Evolutionary conservation across 2,329 filamentous ascomycete genomes (phyloP).

Genomic region (Curvularia sp.): DNA sequence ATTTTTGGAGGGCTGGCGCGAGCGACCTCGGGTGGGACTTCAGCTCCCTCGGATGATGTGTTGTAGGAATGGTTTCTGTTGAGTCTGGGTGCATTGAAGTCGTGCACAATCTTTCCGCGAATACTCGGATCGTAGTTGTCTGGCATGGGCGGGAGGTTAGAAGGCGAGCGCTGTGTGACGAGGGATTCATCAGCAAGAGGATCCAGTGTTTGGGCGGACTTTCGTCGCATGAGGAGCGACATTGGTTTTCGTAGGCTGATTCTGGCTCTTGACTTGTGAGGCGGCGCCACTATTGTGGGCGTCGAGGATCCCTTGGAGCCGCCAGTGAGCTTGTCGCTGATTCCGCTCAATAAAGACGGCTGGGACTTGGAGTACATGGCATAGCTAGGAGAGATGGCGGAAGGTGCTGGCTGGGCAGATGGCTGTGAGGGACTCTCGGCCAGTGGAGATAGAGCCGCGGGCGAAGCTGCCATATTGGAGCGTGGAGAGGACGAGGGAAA

Average conservation of each 20-base stretch:
- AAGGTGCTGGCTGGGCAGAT: constrained; percentile 32
- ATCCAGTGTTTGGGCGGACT: constrained; percentile 60
- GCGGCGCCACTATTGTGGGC: constrained; percentile 20
- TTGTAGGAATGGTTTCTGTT: constrained; percentile 52
- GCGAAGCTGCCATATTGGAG: constrained; percentile 28
- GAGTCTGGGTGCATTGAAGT: constrained; percentile 67
- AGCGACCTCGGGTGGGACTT: constrained; percentile 28
- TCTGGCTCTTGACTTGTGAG: constrained; percentile 56
- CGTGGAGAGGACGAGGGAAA: constrained; percentile 32
- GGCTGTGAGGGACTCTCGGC: constrained; percentile 29
- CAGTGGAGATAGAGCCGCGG: constrained; percentile 41
- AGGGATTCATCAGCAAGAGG: constrained; percentile 58
- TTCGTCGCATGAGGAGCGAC: constrained; percentile 63
- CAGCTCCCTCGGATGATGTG: constrained; percentile 35
- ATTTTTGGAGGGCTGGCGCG: constrained; percentile 46
- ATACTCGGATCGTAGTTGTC: constrained; percentile 70
- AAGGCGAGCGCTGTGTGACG: constrained; percentile 56
- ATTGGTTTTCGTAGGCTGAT: constrained; percentile 67
- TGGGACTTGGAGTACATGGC: constrained; percentile 42
- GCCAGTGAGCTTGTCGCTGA: constrained; percentile 41
- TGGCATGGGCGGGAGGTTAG: constrained; percentile 57
- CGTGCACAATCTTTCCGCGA: constrained; percentile 67
- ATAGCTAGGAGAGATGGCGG: constrained; percentile 36
- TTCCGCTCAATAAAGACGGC: constrained; percentile 42
- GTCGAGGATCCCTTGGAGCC: constrained; percentile 30